Conservation (phyloP, 1,139 yeast genomes). For the Williopsis jadinii region DNA sequence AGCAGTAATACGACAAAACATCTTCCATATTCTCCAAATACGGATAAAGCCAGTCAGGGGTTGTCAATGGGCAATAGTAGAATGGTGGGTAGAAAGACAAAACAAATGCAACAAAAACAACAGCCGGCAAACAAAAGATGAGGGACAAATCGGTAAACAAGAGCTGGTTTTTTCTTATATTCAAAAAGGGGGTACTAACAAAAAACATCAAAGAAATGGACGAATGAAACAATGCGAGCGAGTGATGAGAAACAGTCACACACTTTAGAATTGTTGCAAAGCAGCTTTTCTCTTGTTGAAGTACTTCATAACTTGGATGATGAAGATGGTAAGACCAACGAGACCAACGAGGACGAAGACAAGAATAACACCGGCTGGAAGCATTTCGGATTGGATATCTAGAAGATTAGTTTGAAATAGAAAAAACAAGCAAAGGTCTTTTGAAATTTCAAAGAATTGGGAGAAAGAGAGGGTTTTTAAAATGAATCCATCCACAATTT, state of each 20-base stretch:
- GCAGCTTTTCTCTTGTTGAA: conserved; percentile 31
- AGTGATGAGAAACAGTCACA: not conserved
- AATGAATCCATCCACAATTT: not conserved
- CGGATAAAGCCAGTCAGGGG: too few relatives aligned
- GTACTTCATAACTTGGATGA: conserved; percentile 26
- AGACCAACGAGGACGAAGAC: conserved; percentile 41
- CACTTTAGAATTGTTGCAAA: conserved; percentile 31
- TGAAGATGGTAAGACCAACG: conserved; percentile 32
- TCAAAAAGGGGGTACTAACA: too few relatives aligned
- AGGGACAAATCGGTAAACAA: too few relatives aligned
- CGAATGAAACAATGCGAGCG: too few relatives aligned
- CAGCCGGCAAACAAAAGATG: too few relatives aligned
- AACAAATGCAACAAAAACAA: too few relatives aligned
- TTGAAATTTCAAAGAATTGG: not conserved
- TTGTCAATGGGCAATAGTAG: too few relatives aligned
- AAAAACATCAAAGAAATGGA: too few relatives aligned
- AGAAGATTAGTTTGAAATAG: not conserved
- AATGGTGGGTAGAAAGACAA: too few relatives aligned
- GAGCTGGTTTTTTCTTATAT: too few relatives aligned
- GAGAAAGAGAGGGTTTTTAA: not conserved
- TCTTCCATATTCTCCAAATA: too few relatives aligned
- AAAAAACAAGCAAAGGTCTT: not conserved
- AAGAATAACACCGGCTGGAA: conserved; percentile 48
- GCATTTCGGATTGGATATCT: conserved; percentile 26
- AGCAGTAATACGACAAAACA: too few relatives aligned